Base-by-base conservation (phyloP, 2,329 filamentous ascomycete species). In the Claviceps arundinis region DNA sequence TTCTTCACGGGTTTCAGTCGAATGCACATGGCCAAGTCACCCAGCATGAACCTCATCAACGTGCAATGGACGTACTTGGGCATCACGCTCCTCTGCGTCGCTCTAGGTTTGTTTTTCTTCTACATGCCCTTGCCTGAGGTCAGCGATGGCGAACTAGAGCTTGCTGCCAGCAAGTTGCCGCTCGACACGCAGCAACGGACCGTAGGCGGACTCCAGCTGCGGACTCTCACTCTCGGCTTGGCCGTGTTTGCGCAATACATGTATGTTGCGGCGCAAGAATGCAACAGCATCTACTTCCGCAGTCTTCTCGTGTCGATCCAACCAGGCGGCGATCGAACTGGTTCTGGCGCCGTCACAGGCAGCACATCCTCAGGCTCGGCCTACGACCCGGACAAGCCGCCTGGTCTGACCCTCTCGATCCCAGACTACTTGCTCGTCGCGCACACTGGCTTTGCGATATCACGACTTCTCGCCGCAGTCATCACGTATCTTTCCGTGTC, bases 31-130 rank as follows among this genome's bases (percentile, higher is more conserved):
- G 58, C 49, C 14, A 61, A 59, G 14, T 51, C 54, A 7, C 34
- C 49, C 43, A 66, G 61, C 37, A 64, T 73, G 34, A 77, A 77
- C 1, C 73, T 93, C 3, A 76, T 86, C 56, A 81, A 85, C 55
- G 85, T 91, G 1, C 88, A 93, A 65, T 94, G 85, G 84, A 86
- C 87, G 0, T 93, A 93, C 59, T 76, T 93, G n/a, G 84, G 82
- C 52, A 84, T 91, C 55, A 87, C 86, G 0, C 72, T 85, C 24
- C 82, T 89, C 52, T 87, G 85, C 53, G 85, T 84, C 50, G 71
- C 78, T 3, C 73, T 94, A 2, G 85, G 81, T 0, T 69, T 84
- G 3, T 79, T 84, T 61, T 83, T 85, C 63, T 84, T 79, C 62
- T 85, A 84, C 59, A 80, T 83, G 72, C 81, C 81, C 0, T 68